These are phyloP conservation scores for Rhizoclosmatium sp. DNA, from an alignment of 192 early-diverging fungal species.

Conservation along the genomic window DNA sequence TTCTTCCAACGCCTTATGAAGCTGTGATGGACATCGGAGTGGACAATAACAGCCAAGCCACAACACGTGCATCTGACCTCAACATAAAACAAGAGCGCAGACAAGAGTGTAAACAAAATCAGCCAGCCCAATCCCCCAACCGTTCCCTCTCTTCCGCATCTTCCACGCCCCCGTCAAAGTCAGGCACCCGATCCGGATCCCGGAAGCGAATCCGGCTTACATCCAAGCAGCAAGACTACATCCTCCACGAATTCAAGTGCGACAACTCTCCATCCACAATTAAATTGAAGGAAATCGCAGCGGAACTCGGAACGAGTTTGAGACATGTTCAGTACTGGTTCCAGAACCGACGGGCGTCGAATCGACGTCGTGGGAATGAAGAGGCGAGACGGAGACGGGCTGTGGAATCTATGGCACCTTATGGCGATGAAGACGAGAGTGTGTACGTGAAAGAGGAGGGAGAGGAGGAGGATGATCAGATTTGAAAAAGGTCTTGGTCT, in stretches of 20 bases:
- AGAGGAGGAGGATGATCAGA: no score
- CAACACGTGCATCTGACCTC: neutral
- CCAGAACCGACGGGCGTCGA: conserved; percentile 22
- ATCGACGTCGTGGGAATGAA: neutral
- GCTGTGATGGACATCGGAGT: neutral
- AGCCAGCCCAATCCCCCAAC: neutral
- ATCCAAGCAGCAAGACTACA: neutral
- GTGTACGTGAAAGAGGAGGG: neutral
- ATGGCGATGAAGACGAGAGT: neutral
- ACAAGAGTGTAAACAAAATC: neutral
- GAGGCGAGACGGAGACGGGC: no score
- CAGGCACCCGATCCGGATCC: neutral
- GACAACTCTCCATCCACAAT: conserved; percentile 18
- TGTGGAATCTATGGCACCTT: neutral
- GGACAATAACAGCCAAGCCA: neutral
- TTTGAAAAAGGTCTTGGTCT: no score
- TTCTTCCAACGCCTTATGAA: no score
- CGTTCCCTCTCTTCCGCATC: neutral
- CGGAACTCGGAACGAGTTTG: neutral
- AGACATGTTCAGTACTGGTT: conserved; percentile 28
- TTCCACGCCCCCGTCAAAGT: neutral
- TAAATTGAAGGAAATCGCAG: neutral
- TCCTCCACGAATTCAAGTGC: neutral
- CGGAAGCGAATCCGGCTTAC: neutral
- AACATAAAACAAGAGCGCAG: neutral